A percentile compares a stretch with the other conserved stretches of the same genome.
phyloP scores from a whole-genome alignment of 352 stramenopile genomes.

The Phytophthora nicotianae region DNA sequence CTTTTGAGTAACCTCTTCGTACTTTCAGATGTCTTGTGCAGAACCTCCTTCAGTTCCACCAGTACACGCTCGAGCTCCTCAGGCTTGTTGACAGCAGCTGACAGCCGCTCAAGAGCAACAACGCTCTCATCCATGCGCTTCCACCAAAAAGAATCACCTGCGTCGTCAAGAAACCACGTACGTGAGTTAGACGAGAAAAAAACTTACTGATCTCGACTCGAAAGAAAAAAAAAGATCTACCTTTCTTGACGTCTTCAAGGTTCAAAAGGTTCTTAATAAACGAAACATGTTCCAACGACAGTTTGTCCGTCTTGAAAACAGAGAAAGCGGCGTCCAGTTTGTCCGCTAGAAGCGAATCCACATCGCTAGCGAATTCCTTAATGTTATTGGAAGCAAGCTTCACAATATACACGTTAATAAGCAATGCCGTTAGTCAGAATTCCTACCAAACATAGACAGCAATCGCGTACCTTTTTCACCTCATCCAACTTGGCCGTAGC shows the following conservation, averaged over 20 bases:
- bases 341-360: conserved; percentile 52
- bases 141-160: conserved; percentile 60
- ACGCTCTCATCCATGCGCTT: conserved; percentile 60
- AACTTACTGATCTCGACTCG: not conserved
- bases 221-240: conserved; percentile 7
- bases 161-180: not conserved
- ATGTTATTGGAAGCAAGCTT: conserved; percentile 60
- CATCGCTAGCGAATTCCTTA: conserved; percentile 51
- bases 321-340: conserved; percentile 62
- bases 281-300: conserved; percentile 52
- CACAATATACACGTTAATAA: not conserved
- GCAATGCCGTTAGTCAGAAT: not conserved
- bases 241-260: conserved; percentile 50
- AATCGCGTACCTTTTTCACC: conserved; percentile 43
- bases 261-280: conserved; percentile 64
- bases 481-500: conserved; percentile 57
- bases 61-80: conserved; percentile 64
- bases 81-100: conserved; percentile 51
- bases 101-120: conserved; percentile 52
- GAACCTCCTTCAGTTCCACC: conserved; percentile 53
- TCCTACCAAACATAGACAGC: not conserved
- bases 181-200: conserved; percentile 2
- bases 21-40: conserved; percentile 35
- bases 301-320: conserved; percentile 62
- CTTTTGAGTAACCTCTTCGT: conserved; percentile 20